Conservation (phyloP, 2,329 filamentous ascomycete species). For the Pseudopyrenochaeta lycopersici region DNA sequence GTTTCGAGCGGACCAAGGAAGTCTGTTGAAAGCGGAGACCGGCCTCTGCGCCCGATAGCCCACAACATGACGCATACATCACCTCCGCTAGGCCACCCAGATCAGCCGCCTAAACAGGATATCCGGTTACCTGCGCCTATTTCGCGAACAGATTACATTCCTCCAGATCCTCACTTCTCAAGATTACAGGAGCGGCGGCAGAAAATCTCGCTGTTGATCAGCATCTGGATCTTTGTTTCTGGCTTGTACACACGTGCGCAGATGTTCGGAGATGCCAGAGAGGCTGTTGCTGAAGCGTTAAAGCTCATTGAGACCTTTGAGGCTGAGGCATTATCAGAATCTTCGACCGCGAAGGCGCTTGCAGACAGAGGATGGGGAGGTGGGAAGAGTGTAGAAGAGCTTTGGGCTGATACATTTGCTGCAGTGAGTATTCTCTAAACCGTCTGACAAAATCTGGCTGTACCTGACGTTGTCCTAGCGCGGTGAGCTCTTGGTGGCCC, state of each 20-base stretch:
- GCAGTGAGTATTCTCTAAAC: constrained; percentile 67
- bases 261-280: constrained; percentile 80
- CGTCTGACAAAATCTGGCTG: background rate
- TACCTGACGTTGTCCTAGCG: constrained; percentile 57
- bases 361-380: constrained; percentile 78
- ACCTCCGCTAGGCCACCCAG: constrained; percentile 48
- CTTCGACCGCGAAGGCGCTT: constrained; percentile 69
- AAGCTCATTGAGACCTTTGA: constrained; percentile 79
- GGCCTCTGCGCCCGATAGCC: constrained; percentile 47
- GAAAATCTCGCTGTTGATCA: constrained; percentile 69
- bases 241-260: constrained; percentile 85
- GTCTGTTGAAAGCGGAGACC: constrained; percentile 44
- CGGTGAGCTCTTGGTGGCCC: constrained; percentile 72
- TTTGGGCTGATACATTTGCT: constrained; percentile 84
- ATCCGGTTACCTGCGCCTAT: constrained; percentile 53
- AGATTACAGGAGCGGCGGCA: constrained; percentile 63
- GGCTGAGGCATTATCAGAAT: constrained; percentile 68
- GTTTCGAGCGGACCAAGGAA: constrained; percentile 32
- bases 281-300: constrained; percentile 81
- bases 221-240: constrained; percentile 90
- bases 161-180: constrained; percentile 59
- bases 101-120: constrained; percentile 56
- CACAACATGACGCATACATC: constrained; percentile 53
- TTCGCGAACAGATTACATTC: constrained; percentile 43
- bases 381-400: constrained; percentile 80